phyloP scores from a whole-genome alignment of 1,284 basidiomycete species.

The Rhodotorula sp. region DNA sequence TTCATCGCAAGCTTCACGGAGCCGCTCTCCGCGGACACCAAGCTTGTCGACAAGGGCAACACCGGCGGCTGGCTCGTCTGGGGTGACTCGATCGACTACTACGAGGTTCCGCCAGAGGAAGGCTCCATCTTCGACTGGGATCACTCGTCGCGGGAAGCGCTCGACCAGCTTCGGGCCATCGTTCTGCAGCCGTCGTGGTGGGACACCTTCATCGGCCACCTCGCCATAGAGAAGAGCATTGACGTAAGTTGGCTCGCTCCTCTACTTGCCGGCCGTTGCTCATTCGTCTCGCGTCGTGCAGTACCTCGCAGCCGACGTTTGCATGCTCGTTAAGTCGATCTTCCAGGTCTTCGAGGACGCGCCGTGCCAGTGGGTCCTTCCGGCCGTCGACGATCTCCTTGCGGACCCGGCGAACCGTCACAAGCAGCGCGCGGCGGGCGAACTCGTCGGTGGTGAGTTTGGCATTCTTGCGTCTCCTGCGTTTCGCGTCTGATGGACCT shows the following conservation, averaged over 20 bases:
- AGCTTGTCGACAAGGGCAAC: constrained; percentile 71
- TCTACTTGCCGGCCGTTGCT: neutral
- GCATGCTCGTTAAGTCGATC: constrained; percentile 51
- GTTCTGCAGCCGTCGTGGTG: constrained; percentile 62
- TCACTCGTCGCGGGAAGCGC: constrained; percentile 57
- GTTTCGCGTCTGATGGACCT: neutral
- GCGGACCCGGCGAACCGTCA: constrained; percentile 71
- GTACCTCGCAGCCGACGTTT: constrained; percentile 39
- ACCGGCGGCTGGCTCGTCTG: constrained; percentile 81
- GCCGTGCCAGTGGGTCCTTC: constrained; percentile 58
- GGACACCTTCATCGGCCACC: constrained; percentile 50
- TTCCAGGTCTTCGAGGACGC: constrained; percentile 57
- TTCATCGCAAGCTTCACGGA: constrained; percentile 55
- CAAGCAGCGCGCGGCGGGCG: constrained; percentile 85
- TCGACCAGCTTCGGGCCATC: constrained; percentile 60
- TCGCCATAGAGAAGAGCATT: constrained; percentile 42
- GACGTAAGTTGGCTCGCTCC: constrained; percentile 13
- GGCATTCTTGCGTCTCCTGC: no score
- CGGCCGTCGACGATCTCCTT: constrained; percentile 61
- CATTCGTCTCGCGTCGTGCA: neutral
- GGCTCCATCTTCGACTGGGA: constrained; percentile 66
- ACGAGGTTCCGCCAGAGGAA: constrained; percentile 56
- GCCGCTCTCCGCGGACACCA: constrained; percentile 43
- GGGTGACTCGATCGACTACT: constrained; percentile 69
- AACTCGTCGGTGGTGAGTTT: constrained; percentile 72